Evolutionary conservation across 2,329 filamentous ascomycete species (phyloP), one percentile per base, ranked within the genome.

Genomic region (Ceratocystis albifundus): DNA sequence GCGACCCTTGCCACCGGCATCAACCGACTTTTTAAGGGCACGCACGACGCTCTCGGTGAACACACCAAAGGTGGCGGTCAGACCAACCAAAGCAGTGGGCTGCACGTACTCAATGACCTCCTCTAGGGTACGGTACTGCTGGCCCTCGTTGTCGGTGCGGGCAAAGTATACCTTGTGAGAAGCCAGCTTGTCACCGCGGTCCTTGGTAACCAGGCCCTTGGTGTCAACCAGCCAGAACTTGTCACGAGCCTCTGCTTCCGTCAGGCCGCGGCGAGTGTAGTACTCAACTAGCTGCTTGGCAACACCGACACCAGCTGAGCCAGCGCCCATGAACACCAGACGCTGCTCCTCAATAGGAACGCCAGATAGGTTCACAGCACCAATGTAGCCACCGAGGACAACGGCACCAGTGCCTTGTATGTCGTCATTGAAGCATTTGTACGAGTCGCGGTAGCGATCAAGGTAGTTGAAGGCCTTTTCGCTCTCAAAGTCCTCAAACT

Each of bases 181-280:
- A 46, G 93, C 91, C 50, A 99, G 86, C 75, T 87, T 90, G 80
- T 97, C 94, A 66, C 93, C 93, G 68, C 94, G 89, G 79, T 99
- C 93, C 69, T 83, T 82, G 70, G 94, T 96, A 64, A 99, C 93
- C 25, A 99, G 87, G 72, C 94, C 94, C 80, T 94, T 93, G 73
- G 91, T 96, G 79, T 97, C 94, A 68, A 97, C 92, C 61, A 99
- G 89, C 85, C 88, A 97, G 84, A 99, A 97, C 80, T 94, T 94
- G 74, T 87, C 85, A 72, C 87, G 86, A 66, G 94, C 94, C 70
- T 90, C 87, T 72, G 91, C 85, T 76, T 97, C 93, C 8, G 88
- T 88, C 73, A 97, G 81, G 50, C 94, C 94, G 71, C 92, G 89
- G 71, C 90, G 89, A 73, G 92, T 90, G 80, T 97, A 97, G 82